phyloP scores from a whole-genome alignment of 805 yeast species.

The Suhomyces tanzawaensis region DNA sequence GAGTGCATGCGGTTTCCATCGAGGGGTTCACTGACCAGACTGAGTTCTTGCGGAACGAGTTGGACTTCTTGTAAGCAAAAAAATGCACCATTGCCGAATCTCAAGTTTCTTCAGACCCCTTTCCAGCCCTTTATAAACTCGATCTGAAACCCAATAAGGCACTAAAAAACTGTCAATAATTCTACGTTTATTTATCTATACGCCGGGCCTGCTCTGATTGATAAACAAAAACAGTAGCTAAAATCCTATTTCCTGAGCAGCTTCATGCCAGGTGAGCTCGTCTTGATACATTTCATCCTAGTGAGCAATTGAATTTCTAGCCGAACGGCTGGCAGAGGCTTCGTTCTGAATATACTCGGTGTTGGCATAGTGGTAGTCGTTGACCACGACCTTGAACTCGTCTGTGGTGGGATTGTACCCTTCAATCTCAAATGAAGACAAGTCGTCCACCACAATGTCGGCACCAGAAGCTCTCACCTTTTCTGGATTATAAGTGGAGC shows the following conservation, averaged over 20 bases:
- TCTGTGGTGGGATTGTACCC: slow-evolving; percentile 42
- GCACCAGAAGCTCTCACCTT: slow-evolving; percentile 74
- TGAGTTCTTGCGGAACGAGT: slow-evolving; percentile 13
- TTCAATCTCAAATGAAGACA: slow-evolving; percentile 58
- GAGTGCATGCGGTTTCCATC: slow-evolving; percentile 29
- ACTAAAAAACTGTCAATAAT: no score
- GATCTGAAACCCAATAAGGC: no score
- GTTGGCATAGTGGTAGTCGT: slow-evolving; percentile 42
- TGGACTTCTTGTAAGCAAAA: slow-evolving; percentile 15
- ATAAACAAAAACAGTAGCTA: no score
- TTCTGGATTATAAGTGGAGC: slow-evolving; percentile 71
- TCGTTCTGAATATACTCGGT: slow-evolving; percentile 9
- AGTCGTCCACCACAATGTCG: slow-evolving; percentile 74
- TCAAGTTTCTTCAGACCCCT: no score
- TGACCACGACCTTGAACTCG: slow-evolving; percentile 38
- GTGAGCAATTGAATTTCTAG: slow-evolving; percentile 1
- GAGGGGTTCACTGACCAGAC: slow-evolving; percentile 29
- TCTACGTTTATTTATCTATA: no score
- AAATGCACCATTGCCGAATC: background rate
- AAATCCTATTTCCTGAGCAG: no score
- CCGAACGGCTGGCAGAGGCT: slow-evolving; percentile 2
- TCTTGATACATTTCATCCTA: no score
- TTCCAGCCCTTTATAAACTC: no score
- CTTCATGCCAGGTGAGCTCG: no score
- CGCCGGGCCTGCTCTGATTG: no score